Evolutionary conservation across 2,329 filamentous ascomycete species (phyloP), one percentile per base, ranked within the genome.

Genomic region (Talaromyces sp.): DNA sequence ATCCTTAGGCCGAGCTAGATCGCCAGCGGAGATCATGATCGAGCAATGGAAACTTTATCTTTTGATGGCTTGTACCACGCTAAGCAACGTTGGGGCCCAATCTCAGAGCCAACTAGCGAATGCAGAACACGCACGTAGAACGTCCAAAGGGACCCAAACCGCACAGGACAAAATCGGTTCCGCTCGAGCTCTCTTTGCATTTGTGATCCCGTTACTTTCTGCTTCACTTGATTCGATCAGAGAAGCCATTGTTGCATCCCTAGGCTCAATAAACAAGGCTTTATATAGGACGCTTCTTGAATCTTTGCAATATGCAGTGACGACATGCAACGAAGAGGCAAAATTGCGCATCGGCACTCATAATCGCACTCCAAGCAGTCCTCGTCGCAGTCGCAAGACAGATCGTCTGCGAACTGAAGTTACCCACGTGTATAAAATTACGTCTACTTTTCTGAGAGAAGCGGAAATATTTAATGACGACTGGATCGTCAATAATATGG

Each of bases 11-110:
- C 81, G 69, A 83, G 87, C 73, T 85, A 66, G 88, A 85, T 66
- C 89, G 0, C 90, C 93, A 19, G 91, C 93, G 0, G 93, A 96
- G 71, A 88, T 96, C 24, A 84, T 97, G 65, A 88, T 99, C 66
- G 96, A 98, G 77, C 95, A 99, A 75, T 99, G 94, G 94, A 98
- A 97, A 78, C 82, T 98, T 2, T 98, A 98, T 75, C 84, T 99
- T 31, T 93, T 97, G 63, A 97, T 99, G 80, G 95, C 94, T 10
- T 99, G 96, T 78, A 97, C 94, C 10, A 98, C 95, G 0, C 83
- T 99, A 64, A 93, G 91, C 43, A 95, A 95, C 69, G 86, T 92
- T 10, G 92, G 92, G 10, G 87, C 83, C 22, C 83, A 86, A 64
- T 83, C 82, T 39, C 82, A 85, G 67, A 83, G 84, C 24, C 86